Base-by-base conservation (phyloP, 352 stramenopile species). In the Phytophthora brassicae region DNA sequence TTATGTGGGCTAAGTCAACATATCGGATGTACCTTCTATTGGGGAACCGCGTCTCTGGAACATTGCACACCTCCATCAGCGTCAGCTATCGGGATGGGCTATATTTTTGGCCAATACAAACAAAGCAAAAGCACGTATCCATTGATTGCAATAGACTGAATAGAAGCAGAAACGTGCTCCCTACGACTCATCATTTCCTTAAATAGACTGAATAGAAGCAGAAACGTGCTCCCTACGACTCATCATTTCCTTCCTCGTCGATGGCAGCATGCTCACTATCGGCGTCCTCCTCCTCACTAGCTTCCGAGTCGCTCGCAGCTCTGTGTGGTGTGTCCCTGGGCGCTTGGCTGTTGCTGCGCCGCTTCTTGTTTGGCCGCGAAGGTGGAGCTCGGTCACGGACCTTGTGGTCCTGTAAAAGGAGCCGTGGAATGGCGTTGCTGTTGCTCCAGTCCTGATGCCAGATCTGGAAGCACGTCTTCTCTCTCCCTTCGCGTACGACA, bases 51-150 rank as follows among this genome's bases (percentile, higher is more conserved):
- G 14, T 35, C 35, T 64, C n/a, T 58, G 43, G 19, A 41, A 2
- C 16, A 28, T 64, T 64, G 22, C 46, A 52, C 36, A 56, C 36
- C n/a, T n/a, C 24, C 13, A 49, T 14, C 33, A 55, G 22, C 22
- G 23, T 9, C 33, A 47, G 22, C 48, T 22, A 19, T 23, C 4
- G 14, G 2, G 35, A 8, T 42, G 1, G 19, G 14, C 4, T 22
- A 4, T 42, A 42, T 6, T 20, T 47, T 20, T 33, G 47, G 9
- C 24, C 46, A 64, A 38, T 57, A 13, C 29, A 29, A 53, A 24
- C 5, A 36, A 36, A 24, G 33, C 19, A 46, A 26, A 24, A 23
- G 19, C 12, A 13, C 20, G 19, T 46, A 26, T 51, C 43, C 6
- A 39, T 36, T 51, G 44, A 51, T 51, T 51, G 13, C 24, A 39